Evolutionary conservation across 2,329 filamentous ascomycete genomes (phyloP).

Genomic region (Exophiala oligosperma): DNA sequence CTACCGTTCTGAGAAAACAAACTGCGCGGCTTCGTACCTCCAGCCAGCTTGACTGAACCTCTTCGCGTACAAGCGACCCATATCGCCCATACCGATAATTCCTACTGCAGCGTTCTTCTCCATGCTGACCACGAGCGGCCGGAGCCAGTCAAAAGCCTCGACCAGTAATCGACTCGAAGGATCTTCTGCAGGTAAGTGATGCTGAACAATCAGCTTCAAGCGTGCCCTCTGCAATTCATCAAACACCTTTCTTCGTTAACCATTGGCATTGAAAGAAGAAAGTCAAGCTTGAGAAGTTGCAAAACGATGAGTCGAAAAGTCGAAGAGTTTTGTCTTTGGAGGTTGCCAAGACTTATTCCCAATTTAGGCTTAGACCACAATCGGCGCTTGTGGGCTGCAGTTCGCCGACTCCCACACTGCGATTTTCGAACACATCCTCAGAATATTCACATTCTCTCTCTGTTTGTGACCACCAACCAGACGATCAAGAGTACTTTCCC

Average conservation of each 20-base stretch:
- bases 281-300: not conserved
- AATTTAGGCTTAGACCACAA: not conserved
- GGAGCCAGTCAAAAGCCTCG: not conserved
- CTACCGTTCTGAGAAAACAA: not conserved
- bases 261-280: not conserved
- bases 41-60: conserved; percentile 87
- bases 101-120: conserved; percentile 72
- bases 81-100: conserved; percentile 98
- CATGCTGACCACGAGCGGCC: conserved; percentile 39
- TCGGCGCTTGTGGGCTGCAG: not conserved
- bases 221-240: too few relatives aligned
- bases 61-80: conserved; percentile 98
- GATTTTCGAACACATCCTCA: not conserved
- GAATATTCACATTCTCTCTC: not conserved
- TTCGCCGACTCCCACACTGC: not conserved
- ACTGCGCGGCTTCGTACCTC: conserved; percentile 64
- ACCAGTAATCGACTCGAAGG: not conserved
- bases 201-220: too few relatives aligned
- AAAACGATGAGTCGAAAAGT: not conserved
- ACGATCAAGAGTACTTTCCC: not conserved
- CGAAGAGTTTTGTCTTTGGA: not conserved
- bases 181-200: not conserved
- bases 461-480: not conserved
- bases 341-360: not conserved
- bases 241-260: not conserved